Conservation (phyloP, 2,329 filamentous ascomycete genomes). For the Boeremia exigua region DNA sequence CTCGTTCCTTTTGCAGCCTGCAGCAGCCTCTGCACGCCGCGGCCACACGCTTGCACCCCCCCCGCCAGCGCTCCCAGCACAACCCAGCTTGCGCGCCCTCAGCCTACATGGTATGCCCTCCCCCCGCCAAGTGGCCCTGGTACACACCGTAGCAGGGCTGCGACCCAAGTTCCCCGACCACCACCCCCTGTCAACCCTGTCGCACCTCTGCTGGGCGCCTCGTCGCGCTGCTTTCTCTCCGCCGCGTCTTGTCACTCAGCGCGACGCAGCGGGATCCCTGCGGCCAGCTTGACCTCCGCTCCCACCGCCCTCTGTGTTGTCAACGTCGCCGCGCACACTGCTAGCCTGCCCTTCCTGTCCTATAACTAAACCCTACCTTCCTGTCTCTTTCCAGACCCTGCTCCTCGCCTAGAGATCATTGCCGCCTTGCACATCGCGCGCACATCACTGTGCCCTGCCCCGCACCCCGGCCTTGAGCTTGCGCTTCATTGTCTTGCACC, state of each 20-base stretch:
- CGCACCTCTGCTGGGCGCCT: constrained; percentile 34
- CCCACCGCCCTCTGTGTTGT: constrained; percentile 42
- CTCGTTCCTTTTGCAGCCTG: constrained; percentile 47
- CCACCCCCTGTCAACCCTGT: constrained; percentile 34
- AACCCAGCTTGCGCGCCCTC: constrained; percentile 45
- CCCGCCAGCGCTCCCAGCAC: constrained; percentile 9
- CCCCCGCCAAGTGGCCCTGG: constrained; percentile 42
- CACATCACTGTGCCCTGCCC: constrained; percentile 31
- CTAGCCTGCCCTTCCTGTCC: constrained; percentile 41
- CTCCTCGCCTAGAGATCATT: constrained; percentile 42
- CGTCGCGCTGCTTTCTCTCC: constrained; percentile 30
- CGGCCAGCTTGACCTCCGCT: constrained; percentile 31
- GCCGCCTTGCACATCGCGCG: constrained; percentile 29
- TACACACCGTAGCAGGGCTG: constrained; percentile 21
- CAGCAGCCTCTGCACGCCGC: constrained; percentile 49
- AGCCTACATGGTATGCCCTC: constrained; percentile 52
- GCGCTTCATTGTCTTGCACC: constrained; percentile 21
- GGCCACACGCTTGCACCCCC: constrained; percentile 29
- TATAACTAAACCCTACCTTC: constrained; percentile 45
- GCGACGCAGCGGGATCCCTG: constrained; percentile 44
- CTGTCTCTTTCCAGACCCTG: constrained; percentile 42
- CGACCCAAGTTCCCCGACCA: constrained; percentile 25
- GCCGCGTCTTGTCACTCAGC: constrained; percentile 38
- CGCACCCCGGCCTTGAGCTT: constrained; percentile 23
- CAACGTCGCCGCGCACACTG: constrained; percentile 34